phyloP scores from a whole-genome alignment of 176 grass and related monocot species.

The Poa annua region DNA sequence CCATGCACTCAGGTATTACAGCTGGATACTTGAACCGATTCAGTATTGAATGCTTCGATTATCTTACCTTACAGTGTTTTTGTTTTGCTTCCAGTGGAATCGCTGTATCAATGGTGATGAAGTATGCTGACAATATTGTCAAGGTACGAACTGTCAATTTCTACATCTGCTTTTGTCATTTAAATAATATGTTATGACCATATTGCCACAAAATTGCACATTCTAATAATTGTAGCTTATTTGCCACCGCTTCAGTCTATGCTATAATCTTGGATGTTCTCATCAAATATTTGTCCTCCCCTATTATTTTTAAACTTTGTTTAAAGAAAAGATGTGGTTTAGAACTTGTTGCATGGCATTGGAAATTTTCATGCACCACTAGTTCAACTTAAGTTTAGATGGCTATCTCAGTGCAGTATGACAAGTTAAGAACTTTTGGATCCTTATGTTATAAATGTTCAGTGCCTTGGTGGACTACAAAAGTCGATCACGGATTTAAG shows the following conservation, averaged over 20 bases:
- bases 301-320: background rate
- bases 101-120: conserved; percentile 90
- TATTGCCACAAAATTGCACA: no score
- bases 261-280: background rate
- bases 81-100: conserved; percentile 70
- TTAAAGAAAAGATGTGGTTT: background rate
- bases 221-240: background rate
- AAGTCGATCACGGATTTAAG: background rate
- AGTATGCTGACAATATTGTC: conserved; percentile 81
- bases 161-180: background rate
- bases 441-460: conserved; percentile 3
- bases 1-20: conserved; percentile 81
- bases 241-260: background rate
- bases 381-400: conserved; percentile 14
- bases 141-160: conserved; percentile 55
- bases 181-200: conserved; percentile 1
- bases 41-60: conserved; percentile 5
- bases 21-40: background rate
- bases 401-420: background rate
- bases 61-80: background rate
- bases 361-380: background rate
- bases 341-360: background rate
- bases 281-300: background rate
- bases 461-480: background rate
- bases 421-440: background rate